Conservation (phyloP, 176 grass and related monocot genomes). For the Phyllostachys edulis region DNA sequence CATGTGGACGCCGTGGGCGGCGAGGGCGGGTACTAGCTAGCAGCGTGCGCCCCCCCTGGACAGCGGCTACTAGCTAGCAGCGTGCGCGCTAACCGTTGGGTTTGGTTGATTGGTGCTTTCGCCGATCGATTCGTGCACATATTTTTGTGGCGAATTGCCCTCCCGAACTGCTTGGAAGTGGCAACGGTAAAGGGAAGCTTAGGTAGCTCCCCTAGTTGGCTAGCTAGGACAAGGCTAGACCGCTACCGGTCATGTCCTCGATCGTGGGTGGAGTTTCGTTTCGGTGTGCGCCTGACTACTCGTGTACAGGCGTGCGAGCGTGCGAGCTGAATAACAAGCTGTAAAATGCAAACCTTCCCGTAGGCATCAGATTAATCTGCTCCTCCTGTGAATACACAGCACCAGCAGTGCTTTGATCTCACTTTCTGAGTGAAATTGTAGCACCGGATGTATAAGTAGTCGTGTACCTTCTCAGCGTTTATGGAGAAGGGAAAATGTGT, state of each 20-base stretch:
- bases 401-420: neutral
- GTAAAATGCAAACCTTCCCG: neutral
- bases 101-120: neutral
- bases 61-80: slow-evolving; percentile 20
- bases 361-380: neutral
- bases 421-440: neutral
- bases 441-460: no score
- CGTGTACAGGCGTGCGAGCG: neutral
- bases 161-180: neutral
- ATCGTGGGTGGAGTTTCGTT: neutral
- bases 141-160: neutral
- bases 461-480: neutral
- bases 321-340: neutral
- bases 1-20: neutral
- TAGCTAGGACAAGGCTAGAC: neutral
- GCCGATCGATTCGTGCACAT: neutral
- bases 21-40: slow-evolving; percentile 25
- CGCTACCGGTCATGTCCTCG: neutral
- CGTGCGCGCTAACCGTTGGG: neutral
- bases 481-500: no score
- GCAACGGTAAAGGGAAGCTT: neutral
- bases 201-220: neutral
- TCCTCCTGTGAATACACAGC: neutral
- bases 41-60: no score
- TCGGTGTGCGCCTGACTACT: neutral